phyloP scores from a whole-genome alignment of 192 early-diverging fungal genomes.

The Geranomyces michiganensis region DNA sequence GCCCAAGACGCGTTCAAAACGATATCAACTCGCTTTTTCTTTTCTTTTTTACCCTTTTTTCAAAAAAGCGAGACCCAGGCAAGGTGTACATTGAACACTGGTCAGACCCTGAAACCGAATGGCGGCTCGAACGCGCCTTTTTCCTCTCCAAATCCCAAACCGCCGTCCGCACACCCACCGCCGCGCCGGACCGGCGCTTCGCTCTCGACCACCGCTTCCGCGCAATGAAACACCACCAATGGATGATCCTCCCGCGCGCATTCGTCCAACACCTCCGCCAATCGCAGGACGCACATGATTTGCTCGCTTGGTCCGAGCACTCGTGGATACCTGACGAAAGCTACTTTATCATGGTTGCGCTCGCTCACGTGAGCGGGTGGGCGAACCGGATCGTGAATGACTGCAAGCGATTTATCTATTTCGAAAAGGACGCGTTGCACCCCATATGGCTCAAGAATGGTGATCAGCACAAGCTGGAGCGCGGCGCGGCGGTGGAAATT shows the following conservation, averaged over 20 bases:
- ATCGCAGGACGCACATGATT: constrained; percentile 32
- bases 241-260: constrained; percentile 50
- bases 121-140: constrained; percentile 37
- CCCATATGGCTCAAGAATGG: constrained; percentile 41
- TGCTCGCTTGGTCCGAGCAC: constrained; percentile 46
- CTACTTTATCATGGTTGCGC: constrained; percentile 42
- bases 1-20: neutral
- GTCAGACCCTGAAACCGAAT: constrained; percentile 34
- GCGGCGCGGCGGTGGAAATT: constrained; percentile 25
- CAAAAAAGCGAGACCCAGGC: constrained; percentile 25
- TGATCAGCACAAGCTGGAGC: constrained; percentile 24
- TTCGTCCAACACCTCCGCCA: constrained; percentile 38
- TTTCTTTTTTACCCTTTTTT: neutral
- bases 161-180: constrained; percentile 33
- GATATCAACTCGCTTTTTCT: neutral
- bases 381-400: constrained; percentile 31
- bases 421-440: constrained; percentile 25
- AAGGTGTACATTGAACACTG: constrained; percentile 35
- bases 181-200: constrained; percentile 33
- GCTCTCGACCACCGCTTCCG: constrained; percentile 33
- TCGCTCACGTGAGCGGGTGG: constrained; percentile 23
- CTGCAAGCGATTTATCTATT: constrained; percentile 43
- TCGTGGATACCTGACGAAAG: constrained; percentile 51
- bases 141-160: constrained; percentile 12
- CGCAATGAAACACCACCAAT: constrained; percentile 51